Evolutionary conservation across 2,329 filamentous ascomycete species (phyloP), one percentile per base, ranked within the genome.

Genomic region (Fusarium sp.): DNA sequence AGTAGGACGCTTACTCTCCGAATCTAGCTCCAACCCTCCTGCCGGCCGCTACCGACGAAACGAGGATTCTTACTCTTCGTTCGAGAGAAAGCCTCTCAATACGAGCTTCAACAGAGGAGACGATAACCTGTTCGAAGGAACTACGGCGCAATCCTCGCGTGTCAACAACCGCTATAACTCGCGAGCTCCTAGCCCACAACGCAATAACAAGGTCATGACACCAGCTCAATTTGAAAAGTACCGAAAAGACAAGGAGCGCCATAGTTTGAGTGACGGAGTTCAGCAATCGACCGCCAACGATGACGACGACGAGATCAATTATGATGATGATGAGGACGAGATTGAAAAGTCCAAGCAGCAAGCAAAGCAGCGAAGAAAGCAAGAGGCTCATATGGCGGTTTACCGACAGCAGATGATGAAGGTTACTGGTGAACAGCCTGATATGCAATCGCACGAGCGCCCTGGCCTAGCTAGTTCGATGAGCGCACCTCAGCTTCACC

Each of bases 331-430:
- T 45, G 91, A 94, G 41, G 93, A 96, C 71, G 93, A 96, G 67
- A 77, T 85, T 1, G 93, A 96, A 74, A 92, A 92, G 74, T 88
- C 89, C 28, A 90, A 85, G 75, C 86, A 92, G 75, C 84, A 91
- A 46, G 88, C 90, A 19, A 92, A 90, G 76, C 92, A 96, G 76
- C 86, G 94, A 67, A 88, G 89, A 73, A 96, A 94, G 82, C 94
- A 97, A 76, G 93, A 97, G 78, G 94, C 94, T 14, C 93, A 96
- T 76, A 90, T 97, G 83, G 87, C 93, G 2, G 90, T 97, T 3
- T 97, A 97, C 78, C 88, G 94, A 59, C 94, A 97, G 77, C 92
- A 96, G 79, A 97, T 97, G 94, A 97, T 95, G 92, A 97, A 97
- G 80, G 91, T 96, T 30, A 96, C 93, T 1, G 94, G 94, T 47